These are phyloP conservation scores for Excoecaria cochinchinensis DNA, from an alignment of 345 rosid species.

Conservation along the genomic window DNA sequence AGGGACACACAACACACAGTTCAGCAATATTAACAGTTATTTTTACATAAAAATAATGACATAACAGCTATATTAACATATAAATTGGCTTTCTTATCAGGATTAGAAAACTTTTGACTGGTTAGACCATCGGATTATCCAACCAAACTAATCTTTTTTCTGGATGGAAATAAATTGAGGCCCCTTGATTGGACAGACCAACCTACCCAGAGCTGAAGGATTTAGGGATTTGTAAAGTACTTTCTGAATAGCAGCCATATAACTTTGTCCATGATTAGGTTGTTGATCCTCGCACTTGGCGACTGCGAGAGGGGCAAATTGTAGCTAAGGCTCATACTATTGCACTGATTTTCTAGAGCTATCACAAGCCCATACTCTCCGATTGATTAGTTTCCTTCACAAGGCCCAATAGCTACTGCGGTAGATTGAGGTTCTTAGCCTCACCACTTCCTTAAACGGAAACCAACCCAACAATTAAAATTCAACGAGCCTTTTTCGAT, in stretches of 20 bases:
- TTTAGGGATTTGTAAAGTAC: not conserved
- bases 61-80: not conserved
- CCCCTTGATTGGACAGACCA: conserved; percentile 9
- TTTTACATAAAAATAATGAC: too few relatives aligned
- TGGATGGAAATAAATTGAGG: conserved; percentile 4
- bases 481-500: too few relatives aligned
- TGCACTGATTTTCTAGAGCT: not conserved
- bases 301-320: not conserved
- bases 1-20: conserved; percentile 12
- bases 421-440: too few relatives aligned
- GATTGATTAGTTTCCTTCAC: too few relatives aligned
- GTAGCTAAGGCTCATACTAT: not conserved
- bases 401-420: too few relatives aligned
- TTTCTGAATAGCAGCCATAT: not conserved
- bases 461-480: too few relatives aligned
- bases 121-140: conserved; percentile 15
- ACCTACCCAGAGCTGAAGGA: not conserved
- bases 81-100: not conserved
- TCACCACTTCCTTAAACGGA: too few relatives aligned
- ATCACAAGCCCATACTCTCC: not conserved
- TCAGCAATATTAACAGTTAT: conserved; percentile 4
- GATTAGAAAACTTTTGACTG: not conserved
- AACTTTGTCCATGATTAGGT: not conserved
- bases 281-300: not conserved
- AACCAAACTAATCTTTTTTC: not conserved